These are phyloP conservation scores for Leishmania arabica DNA, from an alignment of 208 protist species.

Conservation along the genomic window DNA sequence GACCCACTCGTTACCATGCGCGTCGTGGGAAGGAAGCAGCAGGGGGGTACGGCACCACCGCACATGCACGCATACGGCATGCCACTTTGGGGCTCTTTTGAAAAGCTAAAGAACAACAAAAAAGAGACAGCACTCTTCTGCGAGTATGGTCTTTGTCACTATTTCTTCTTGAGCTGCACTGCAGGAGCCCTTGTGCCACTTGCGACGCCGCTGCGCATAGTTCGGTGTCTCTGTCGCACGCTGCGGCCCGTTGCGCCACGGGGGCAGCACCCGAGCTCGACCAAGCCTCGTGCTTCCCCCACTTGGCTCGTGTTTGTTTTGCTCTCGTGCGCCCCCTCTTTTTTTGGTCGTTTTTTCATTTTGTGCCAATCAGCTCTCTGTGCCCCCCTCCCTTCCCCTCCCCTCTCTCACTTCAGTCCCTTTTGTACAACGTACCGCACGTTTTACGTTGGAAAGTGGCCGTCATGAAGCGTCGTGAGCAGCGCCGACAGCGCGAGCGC, in stretches of 20 bases:
- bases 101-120: neutral
- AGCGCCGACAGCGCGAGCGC: constrained; percentile 70
- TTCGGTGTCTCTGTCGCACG: neutral
- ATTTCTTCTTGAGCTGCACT: neutral
- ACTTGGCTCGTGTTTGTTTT: neutral
- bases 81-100: neutral
- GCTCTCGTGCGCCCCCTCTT: neutral
- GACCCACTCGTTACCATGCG: neutral
- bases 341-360: neutral
- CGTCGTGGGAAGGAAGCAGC: neutral
- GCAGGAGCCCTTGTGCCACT: neutral
- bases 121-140: no score
- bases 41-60: neutral
- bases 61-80: neutral
- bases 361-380: neutral
- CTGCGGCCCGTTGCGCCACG: neutral
- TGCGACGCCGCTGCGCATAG: neutral
- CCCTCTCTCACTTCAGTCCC: neutral
- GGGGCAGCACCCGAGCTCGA: neutral
- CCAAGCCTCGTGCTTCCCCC: neutral
- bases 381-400: neutral
- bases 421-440: neutral
- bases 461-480: constrained; percentile 65
- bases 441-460: neutral
- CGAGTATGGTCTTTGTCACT: neutral